Conservation (phyloP, 2,329 filamentous ascomycete genomes). For the Penicillium sp. region DNA sequence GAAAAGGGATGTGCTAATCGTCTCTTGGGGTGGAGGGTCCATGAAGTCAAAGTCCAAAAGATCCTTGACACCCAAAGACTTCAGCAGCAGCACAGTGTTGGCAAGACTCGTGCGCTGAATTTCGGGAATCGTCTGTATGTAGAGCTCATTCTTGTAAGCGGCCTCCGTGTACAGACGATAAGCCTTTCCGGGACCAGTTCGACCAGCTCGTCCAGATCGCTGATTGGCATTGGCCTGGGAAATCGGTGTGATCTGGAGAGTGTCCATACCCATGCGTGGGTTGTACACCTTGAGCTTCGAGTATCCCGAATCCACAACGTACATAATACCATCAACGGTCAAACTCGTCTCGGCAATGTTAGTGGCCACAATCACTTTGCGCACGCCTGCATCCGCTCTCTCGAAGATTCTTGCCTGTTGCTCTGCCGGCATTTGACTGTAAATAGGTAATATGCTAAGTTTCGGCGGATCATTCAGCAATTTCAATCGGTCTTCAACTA, state of each 20-base stretch:
- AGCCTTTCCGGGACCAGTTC: conserved; percentile 91
- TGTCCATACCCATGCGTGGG: conserved; percentile 98
- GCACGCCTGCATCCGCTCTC: conserved; percentile 77
- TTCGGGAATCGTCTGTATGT: conserved; percentile 93
- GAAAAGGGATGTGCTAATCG: conserved; percentile 93
- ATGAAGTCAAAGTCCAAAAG: conserved; percentile 97
- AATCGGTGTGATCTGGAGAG: conserved; percentile 93
- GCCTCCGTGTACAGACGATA: conserved; percentile 92
- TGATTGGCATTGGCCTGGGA: conserved; percentile 95
- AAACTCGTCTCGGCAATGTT: conserved; percentile 98
- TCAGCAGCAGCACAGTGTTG: conserved; percentile 90
- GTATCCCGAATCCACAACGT: conserved; percentile 92
- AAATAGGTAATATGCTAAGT: conserved; percentile 90
- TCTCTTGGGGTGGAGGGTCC: conserved; percentile 97
- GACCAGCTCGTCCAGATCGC: conserved; percentile 84
- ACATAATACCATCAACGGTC: conserved; percentile 98
- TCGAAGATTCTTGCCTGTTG: conserved; percentile 98
- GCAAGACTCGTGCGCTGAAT: conserved; percentile 95
- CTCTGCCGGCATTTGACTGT: conserved; percentile 99
- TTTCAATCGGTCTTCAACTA: conserved; percentile 80
- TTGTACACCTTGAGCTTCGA: conserved; percentile 99
- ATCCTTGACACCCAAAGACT: conserved; percentile 90
- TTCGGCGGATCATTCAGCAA: conserved; percentile 92
- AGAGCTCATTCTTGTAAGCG: conserved; percentile 92
- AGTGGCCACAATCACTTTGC: conserved; percentile 96